These are phyloP conservation scores for Fagus sylvatica DNA, from an alignment of 306 rosid genomes.

Conservation along the genomic window DNA sequence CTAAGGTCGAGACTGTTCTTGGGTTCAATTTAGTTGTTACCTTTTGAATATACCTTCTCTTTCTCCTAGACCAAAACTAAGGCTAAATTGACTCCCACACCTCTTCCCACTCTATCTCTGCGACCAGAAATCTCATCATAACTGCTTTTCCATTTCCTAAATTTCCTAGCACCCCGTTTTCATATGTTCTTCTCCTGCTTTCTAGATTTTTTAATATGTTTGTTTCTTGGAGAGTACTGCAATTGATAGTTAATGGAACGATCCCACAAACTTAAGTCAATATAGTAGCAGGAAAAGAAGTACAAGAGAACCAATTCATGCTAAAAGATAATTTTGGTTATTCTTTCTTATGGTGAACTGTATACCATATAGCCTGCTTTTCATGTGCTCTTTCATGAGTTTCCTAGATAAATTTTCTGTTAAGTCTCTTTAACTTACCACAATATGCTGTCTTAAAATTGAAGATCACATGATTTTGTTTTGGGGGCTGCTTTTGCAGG, in stretches of 20 bases:
- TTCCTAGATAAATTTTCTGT: background rate
- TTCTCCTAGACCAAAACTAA: background rate
- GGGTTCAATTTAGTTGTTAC: background rate
- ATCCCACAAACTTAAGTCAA: background rate
- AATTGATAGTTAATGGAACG: background rate
- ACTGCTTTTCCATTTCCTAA: constrained; percentile 1
- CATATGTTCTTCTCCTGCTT: background rate
- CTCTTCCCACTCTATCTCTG: background rate
- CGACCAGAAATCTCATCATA: background rate
- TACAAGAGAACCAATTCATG: background rate
- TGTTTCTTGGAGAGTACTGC: background rate
- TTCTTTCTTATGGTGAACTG: background rate
- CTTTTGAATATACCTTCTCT: background rate
- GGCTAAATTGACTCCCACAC: background rate
- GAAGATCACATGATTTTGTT: background rate
- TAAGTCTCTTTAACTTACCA: background rate
- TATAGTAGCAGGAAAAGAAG: background rate
- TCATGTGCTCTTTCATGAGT: background rate
- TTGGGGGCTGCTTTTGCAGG: constrained; percentile 35
- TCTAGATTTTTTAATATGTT: background rate
- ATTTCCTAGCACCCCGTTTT: background rate
- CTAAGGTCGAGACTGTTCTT: background rate
- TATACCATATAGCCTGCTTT: background rate
- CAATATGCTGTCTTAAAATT: background rate
- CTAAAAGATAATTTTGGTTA: background rate